These are phyloP conservation scores for Lupinus albus DNA, from an alignment of 306 rosid genomes.

Conservation along the genomic window DNA sequence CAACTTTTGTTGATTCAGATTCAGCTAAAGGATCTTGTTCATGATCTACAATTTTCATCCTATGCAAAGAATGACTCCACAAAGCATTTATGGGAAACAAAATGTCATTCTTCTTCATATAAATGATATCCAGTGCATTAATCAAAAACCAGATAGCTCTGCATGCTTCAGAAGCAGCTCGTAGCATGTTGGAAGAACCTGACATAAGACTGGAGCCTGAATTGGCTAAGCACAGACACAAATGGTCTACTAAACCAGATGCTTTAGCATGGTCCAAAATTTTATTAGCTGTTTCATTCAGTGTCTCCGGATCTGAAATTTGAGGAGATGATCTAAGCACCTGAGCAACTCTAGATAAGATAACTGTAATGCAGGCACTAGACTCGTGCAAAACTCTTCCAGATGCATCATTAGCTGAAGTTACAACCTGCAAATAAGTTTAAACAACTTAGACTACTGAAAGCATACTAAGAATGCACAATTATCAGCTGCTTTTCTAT, in stretches of 20 bases:
- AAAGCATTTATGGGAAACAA: constrained; percentile 73
- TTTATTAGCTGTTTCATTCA: constrained; percentile 52
- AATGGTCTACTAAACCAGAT: constrained; percentile 75
- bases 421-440: constrained; percentile 65
- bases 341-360: constrained; percentile 73
- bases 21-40: constrained; percentile 56
- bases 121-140: constrained; percentile 67
- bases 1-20: constrained; percentile 63
- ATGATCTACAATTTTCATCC: constrained; percentile 52
- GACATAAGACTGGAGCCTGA: constrained; percentile 85
- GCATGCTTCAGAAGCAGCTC: constrained; percentile 90
- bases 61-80: constrained; percentile 56
- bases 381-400: constrained; percentile 83
- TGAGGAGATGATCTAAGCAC: constrained; percentile 58
- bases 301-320: constrained; percentile 52
- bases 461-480: constrained; percentile 35
- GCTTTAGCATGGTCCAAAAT: constrained; percentile 85
- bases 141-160: constrained; percentile 80
- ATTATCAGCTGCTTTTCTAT: constrained; percentile 18
- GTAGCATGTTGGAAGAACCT: constrained; percentile 80
- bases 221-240: constrained; percentile 74
- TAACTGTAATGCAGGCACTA: constrained; percentile 68
- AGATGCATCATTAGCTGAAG: constrained; percentile 60
- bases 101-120: constrained; percentile 52
- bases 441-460: constrained; percentile 42